A percentile compares a stretch with the other conserved stretches of the same genome.
Evolutionary conservation across 179 eudicot genomes (phyloP).

Genomic region (Spinacia oleracea): DNA sequence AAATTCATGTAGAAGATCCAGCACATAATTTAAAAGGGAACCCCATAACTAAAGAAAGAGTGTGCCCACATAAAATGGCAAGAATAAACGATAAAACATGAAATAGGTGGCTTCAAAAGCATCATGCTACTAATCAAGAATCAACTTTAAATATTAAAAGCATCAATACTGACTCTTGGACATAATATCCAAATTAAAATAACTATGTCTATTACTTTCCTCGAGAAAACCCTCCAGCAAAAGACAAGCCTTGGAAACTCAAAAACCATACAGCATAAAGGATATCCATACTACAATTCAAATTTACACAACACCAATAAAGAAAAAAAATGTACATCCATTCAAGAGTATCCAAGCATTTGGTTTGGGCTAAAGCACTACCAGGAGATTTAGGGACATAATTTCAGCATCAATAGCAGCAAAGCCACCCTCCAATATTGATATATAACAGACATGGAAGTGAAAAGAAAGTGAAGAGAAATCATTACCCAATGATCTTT

Average conservation of each 20-base stretch:
- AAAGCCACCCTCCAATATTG: neutral
- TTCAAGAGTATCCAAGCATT: neutral
- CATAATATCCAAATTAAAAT: neutral
- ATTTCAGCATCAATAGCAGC: slow-evolving; percentile 6
- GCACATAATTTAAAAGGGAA: neutral
- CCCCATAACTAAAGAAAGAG: neutral
- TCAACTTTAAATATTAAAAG: neutral
- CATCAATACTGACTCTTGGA: neutral
- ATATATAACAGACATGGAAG: neutral
- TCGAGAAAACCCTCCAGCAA: neutral
- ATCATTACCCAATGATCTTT: slow-evolving; percentile 76
- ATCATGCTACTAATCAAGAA: neutral
- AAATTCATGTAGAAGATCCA: neutral
- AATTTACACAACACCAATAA: neutral
- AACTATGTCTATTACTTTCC: neutral
- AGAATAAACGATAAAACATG: neutral
- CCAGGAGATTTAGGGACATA: neutral
- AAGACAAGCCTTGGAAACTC: neutral
- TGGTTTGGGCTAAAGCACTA: neutral
- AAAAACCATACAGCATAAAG: neutral
- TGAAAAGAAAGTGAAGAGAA: neutral
- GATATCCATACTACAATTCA: neutral
- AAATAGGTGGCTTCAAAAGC: neutral
- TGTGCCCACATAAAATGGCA: neutral
- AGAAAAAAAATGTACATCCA: neutral